Percentiles rank a stretch among this genome's conserved stretches.
Conservation (phyloP, 768 basidiomycete genomes). For the Macrolepiota dolichaula region DNA sequence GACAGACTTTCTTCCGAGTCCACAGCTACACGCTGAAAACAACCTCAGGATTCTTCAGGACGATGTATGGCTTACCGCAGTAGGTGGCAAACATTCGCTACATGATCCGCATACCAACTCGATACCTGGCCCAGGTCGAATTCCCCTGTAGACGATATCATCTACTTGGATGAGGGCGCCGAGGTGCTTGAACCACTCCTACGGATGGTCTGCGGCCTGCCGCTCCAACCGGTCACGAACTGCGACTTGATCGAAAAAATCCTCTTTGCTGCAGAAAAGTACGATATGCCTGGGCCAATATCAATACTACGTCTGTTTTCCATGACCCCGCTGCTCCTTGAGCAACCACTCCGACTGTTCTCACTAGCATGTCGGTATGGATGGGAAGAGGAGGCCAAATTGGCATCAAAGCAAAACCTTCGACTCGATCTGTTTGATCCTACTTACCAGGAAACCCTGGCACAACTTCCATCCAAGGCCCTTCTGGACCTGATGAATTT, state of each 20-base stretch:
- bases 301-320: conserved; percentile 59
- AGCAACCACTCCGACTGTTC: conserved; percentile 51
- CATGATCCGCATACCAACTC: not conserved
- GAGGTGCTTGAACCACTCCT: conserved; percentile 52
- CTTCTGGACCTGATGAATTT: conserved; percentile 53
- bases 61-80: conserved; percentile 59
- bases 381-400: conserved; percentile 54
- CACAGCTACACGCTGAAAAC: conserved; percentile 60
- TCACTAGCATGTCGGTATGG: conserved; percentile 52
- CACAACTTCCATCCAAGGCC: conserved; percentile 46
- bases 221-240: conserved; percentile 43
- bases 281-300: conserved; percentile 64
- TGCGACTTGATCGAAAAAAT: conserved; percentile 55
- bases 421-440: conserved; percentile 46
- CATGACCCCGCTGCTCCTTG: conserved; percentile 46
- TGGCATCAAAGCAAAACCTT: conserved; percentile 56
- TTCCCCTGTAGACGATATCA: conserved; percentile 23
- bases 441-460: conserved; percentile 40
- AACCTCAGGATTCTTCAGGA: conserved; percentile 62
- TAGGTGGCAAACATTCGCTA: conserved; percentile 9
- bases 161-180: conserved; percentile 57
- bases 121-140: not conserved
- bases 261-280: conserved; percentile 65
- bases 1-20: conserved; percentile 48
- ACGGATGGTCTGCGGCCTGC: conserved; percentile 59